Evolutionary conservation across 495 filamentous ascomycete species (phyloP), one percentile per base, ranked within the genome.

Genomic region (Sphaerosporella brunnea): DNA sequence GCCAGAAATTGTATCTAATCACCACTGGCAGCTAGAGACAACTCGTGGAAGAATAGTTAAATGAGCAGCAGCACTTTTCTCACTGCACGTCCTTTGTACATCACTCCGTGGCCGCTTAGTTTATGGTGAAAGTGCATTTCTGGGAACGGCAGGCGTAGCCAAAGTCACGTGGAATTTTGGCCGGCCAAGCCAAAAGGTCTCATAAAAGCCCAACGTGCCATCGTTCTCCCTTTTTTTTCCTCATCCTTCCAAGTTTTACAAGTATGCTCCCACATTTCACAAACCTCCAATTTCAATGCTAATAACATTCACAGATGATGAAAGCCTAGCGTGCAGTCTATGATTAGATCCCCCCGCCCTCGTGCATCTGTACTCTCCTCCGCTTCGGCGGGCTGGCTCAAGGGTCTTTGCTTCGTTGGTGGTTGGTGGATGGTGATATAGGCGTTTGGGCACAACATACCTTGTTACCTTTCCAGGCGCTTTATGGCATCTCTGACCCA

Each of bases 401-500:
- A 93, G 92, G 90, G 85, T 82, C 75, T 74, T 72, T 63, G 62
- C 70, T 76, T 62, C 67, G 66, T 68, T 65, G 62, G 69, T 69
- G 52, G 64, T 78, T 74, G 43, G 34, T 9, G 25, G 72, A 82
- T 75, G 67, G 70, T 97, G 90, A 97, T 74, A 84, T 80, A 72
- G 75, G 92, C 84, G 92, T 93, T 86, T 85, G 87, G 59, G 84
- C 90, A 95, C 90, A 94, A n/a, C 73, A 68, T 49, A 79, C 77
- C 87, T 93, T 94, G 83, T 94, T 92, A 82, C 68, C 70, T 69
- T 59, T 68, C 82, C 85, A 86, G 80, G 93, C 88, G 92, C 86
- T 73, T 82, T 78, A 81, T 74, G 79, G 84, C 84, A 93, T 85
- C 85, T 96, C 90, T 96, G 90, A 96, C 51, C 64, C 62, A 53